Percentiles rank a stretch among this genome's conserved stretches.
These are phyloP conservation scores for Chalciporus piperatus DNA, from an alignment of 768 basidiomycete species.

Conservation along the genomic window DNA sequence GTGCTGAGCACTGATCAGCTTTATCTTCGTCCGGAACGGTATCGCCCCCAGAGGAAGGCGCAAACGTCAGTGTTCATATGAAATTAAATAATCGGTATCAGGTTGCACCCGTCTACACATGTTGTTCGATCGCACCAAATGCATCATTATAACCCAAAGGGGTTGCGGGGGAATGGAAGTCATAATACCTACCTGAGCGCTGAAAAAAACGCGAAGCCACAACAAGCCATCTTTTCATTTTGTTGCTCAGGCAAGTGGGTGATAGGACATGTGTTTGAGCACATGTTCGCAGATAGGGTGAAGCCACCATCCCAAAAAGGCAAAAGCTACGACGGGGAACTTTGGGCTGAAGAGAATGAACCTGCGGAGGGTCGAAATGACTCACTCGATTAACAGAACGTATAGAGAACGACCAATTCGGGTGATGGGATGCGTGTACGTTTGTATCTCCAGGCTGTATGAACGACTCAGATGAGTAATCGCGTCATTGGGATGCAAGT, in stretches of 20 bases:
- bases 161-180: conserved; percentile 25
- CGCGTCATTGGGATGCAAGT: not conserved
- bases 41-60: conserved; percentile 15
- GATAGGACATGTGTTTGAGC: conserved; percentile 20
- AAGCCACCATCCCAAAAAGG: conserved; percentile 16
- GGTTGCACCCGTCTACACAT: conserved; percentile 10
- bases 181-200: conserved; percentile 5
- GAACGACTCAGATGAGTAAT: not conserved
- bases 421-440: not conserved
- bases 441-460: not conserved
- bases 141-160: conserved; percentile 19
- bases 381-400: not conserved
- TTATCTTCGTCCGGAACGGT: conserved; percentile 12
- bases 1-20: conserved; percentile 10
- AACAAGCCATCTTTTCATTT: conserved; percentile 26
- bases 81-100: conserved; percentile 12
- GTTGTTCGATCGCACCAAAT: conserved; percentile 21
- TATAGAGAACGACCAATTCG: too few species aligned
- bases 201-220: conserved; percentile 15
- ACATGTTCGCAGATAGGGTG: conserved; percentile 13
- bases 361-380: conserved; percentile 4
- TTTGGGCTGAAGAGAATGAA: conserved; percentile 4
- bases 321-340: conserved; percentile 22
- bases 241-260: conserved; percentile 2
- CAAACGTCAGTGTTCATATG: not conserved